These are phyloP conservation scores for Fusarium decemcellulare DNA, from an alignment of 2,329 filamentous ascomycete genomes.

Conservation along the genomic window DNA sequence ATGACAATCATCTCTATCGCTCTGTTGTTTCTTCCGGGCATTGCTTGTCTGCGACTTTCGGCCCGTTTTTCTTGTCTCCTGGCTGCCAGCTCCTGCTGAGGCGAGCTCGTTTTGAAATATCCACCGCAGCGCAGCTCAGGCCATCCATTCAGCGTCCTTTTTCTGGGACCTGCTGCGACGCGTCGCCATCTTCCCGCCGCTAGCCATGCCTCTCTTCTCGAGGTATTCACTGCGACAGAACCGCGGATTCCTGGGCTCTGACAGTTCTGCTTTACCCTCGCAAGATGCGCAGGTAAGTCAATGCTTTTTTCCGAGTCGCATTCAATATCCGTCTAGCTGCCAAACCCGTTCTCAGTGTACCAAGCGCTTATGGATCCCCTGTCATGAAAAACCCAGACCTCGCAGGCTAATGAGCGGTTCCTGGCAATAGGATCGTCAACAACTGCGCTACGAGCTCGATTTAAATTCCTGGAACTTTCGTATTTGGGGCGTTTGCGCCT, in stretches of 20 bases:
- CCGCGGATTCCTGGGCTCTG: conserved; percentile 64
- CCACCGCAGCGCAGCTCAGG: conserved; percentile 24
- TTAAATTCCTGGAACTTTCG: conserved; percentile 69
- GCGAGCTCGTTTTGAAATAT: conserved; percentile 3
- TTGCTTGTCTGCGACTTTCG: conserved; percentile 33
- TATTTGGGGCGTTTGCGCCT: conserved; percentile 69
- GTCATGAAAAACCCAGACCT: conserved; percentile 12
- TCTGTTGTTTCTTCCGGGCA: conserved; percentile 19
- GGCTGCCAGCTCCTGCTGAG: conserved; percentile 19
- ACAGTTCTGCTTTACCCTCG: conserved; percentile 65
- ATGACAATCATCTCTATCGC: conserved; percentile 30
- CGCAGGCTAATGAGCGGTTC: conserved; percentile 29
- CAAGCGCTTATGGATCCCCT: conserved; percentile 24
- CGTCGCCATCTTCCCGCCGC: conserved; percentile 33
- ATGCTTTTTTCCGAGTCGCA: conserved; percentile 5
- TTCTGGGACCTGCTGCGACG: conserved; percentile 31
- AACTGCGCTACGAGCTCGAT: conserved; percentile 67
- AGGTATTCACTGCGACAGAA: conserved; percentile 54
- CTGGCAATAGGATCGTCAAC: conserved; percentile 61
- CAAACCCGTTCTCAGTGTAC: conserved; percentile 10
- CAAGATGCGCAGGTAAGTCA: conserved; percentile 63
- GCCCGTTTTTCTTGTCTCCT: conserved; percentile 14
- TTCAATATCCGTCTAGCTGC: conserved; percentile 8
- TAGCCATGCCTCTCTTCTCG: conserved; percentile 50
- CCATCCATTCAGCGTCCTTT: conserved; percentile 25